Base-by-base conservation (phyloP, 2,329 filamentous ascomycete genomes). In the Pyrenochaeta sp. region DNA sequence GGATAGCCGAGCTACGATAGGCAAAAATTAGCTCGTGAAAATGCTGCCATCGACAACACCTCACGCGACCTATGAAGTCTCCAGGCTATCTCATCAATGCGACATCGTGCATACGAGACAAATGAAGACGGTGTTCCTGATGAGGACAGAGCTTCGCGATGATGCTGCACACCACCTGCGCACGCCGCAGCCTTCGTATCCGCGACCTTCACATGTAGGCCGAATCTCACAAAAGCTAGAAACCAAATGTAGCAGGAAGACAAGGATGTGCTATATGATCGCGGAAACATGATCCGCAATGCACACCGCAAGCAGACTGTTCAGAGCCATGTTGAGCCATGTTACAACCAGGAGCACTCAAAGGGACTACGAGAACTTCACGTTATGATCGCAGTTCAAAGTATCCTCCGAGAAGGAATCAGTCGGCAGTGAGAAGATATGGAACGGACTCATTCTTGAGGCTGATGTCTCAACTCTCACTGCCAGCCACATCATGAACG, bases 331-430 rank as follows among this genome's bases (percentile, higher is more conserved):
- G 22, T 4, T n/a, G 45, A 22, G 30, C 10, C 12, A 34, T 39
- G 13, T 37, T 49, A 22, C 7, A 22, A 37, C 30, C 37, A 48
- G 68, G 68, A 71, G 68, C 53, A 67, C 68, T 71, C 68, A 71
- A 71, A 71, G 68, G 63, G 64, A 69, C 68, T 69, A 66, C 64
- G 64, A 68, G 66, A 71, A 64, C 64, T 59, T 59, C 51, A 62
- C 59, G 66, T 69, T 42, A 65, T 67, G 68, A 71, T 65, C 64
- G 59, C 68, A 65, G 68, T 71, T 69, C 63, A 71, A 71, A 71
- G 66, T 71, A 69, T 66, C 66, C 68, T 71, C 68, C 68, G 49
- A 71, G 24, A 71, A 24, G 10, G 58, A 61, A 42, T 42, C 30
- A 43, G 56, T 53, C 54, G 51, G 62, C 52, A 52, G 52, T 52